These are phyloP conservation scores for Albugo laibachii DNA, from an alignment of 352 stramenopile species.

Conservation along the genomic window DNA sequence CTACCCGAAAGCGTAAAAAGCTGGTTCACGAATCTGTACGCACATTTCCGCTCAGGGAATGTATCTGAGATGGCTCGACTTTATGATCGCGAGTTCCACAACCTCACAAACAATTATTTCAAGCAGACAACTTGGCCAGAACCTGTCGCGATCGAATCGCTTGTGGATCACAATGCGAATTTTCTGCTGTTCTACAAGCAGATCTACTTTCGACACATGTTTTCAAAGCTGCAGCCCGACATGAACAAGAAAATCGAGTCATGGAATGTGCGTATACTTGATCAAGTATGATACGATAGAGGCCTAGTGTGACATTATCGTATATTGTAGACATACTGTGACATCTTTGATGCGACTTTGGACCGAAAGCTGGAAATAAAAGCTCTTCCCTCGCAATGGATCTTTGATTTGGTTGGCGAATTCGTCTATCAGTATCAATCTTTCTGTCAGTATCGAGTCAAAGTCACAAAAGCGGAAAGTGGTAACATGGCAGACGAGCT, in stretches of 20 bases:
- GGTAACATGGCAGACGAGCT: conserved; percentile 20
- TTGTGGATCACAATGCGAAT: conserved; percentile 72
- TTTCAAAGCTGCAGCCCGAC: conserved; percentile 74
- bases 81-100: conserved; percentile 79
- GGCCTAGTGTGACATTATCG: conserved; percentile 41
- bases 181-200: conserved; percentile 94
- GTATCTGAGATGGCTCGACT: conserved; percentile 62
- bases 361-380: conserved; percentile 63
- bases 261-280: conserved; percentile 23
- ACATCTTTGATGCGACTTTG: conserved; percentile 89
- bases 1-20: conserved; percentile 75
- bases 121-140: conserved; percentile 87
- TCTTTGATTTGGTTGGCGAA: conserved; percentile 97
- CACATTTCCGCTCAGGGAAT: conserved; percentile 65
- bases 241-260: conserved; percentile 84
- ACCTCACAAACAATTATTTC: conserved; percentile 87
- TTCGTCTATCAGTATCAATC: conserved; percentile 99
- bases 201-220: conserved; percentile 93
- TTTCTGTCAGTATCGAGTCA: conserved; percentile 92
- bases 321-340: conserved; percentile 62
- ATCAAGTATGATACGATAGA: no score
- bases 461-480: conserved; percentile 32
- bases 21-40: conserved; percentile 80
- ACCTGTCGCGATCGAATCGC: conserved; percentile 59
- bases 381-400: conserved; percentile 87